Percentiles rank a stretch among this genome's conserved stretches.
These are phyloP conservation scores for Aspergillus fumigatiaffinis DNA, from an alignment of 2,329 filamentous ascomycete genomes.

Conservation along the genomic window DNA sequence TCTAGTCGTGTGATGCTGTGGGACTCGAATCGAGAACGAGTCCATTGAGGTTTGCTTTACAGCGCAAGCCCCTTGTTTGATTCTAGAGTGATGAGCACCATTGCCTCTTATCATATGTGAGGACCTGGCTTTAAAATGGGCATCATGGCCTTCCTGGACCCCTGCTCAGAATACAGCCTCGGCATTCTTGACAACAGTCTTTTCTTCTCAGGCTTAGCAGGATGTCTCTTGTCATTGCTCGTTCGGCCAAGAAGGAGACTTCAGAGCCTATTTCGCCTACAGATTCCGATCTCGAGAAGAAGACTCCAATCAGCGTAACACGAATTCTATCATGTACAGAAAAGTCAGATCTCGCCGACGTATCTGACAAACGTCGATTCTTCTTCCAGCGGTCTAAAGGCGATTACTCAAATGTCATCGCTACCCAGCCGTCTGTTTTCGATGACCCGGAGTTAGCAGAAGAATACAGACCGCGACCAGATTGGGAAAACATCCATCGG, in stretches of 20 bases:
- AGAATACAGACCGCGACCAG: constrained; percentile 24
- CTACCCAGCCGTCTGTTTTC: constrained; percentile 45
- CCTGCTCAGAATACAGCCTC: not conserved
- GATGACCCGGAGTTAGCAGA: constrained; percentile 42
- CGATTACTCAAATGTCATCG: constrained; percentile 26
- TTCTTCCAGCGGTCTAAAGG: constrained; percentile 25
- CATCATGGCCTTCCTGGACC: not conserved
- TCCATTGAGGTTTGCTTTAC: not conserved
- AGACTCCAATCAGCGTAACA: constrained; percentile 2
- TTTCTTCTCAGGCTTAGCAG: not conserved
- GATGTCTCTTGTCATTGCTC: constrained; percentile 14
- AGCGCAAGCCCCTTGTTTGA: not conserved
- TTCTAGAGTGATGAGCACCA: not conserved
- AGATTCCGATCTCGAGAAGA: constrained; percentile 8
- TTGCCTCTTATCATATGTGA: not conserved
- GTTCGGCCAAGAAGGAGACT: not conserved
- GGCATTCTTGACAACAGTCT: not conserved
- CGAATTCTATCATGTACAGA: not conserved
- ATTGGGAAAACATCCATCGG: constrained; percentile 29
- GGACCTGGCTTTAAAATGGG: not conserved
- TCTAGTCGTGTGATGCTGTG: not conserved
- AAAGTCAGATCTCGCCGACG: constrained; percentile 10
- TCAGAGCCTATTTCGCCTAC: not conserved
- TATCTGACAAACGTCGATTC: constrained; percentile 20
- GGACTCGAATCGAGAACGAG: not conserved